Evolutionary conservation across 495 filamentous ascomycete species (phyloP), one percentile per base, ranked within the genome.

Genomic region (Trichoderma gamsii): DNA sequence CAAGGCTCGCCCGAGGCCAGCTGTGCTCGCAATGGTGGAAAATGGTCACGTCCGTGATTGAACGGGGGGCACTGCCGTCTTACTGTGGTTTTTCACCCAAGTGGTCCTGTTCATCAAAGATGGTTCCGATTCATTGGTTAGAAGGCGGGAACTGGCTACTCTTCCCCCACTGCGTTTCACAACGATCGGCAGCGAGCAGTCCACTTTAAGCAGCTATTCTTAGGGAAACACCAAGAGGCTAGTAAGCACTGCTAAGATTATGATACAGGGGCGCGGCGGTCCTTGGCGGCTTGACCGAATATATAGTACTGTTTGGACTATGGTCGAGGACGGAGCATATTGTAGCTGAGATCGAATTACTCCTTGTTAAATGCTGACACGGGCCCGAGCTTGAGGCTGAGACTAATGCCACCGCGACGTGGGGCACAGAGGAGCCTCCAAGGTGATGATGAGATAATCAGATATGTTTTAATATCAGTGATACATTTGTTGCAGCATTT

Each of bases 31-130:
- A 32, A 61, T 4, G 27, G 56, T 25, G 11, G 2, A 11, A 11
- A 49, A 49, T 38, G 35, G 35, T 15, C 44, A 49, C 12, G 16
- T 32, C 56, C 56, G 56, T 61, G 56, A 61, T 61, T 61, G 25
- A 61, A 61, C 56, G 25, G 56, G 56, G 52, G 56, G 13, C 11
- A 9, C 23, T 15, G 8, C 13, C 18, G 56, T 18, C 25, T 61
- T 61, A 32, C 25, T 32, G 56, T 46, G 51, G 8, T n/a, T 2
- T 21, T 56, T 1, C 21, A n/a, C 51, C 51, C 4, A 25, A 25
- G 51, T n/a, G 51, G 51, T 56, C 51, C 51, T 56, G n/a, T 9
- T 56, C 51, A 56, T 56, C n/a, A 56, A 56, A 56, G 51, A 21
- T 56, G 51, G n/a, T 21, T 11, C 51, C 8, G 51, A 25, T 56